Base-by-base conservation (phyloP, 2,329 filamentous ascomycete genomes). In the Cercospora zeae-maydis region DNA sequence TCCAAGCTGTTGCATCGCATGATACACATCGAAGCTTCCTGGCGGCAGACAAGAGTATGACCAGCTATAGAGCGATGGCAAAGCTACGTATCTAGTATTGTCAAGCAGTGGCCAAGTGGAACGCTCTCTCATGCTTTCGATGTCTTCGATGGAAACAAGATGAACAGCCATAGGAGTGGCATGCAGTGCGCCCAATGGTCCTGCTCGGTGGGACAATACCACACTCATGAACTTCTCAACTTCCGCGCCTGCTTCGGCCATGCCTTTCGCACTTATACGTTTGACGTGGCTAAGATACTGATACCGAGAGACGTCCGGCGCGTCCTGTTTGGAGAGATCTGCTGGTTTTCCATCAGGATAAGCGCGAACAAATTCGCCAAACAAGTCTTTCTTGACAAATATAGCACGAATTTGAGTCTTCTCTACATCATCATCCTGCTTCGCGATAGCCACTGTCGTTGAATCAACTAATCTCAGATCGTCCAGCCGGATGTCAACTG, bases 1-100 rank as follows among this genome's bases (percentile, higher is more conserved):
- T 7, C 34, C 60, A 21, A 57, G 37, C 1, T 11, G 19, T 3
- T 30, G 37, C 53, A 62, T 62, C 6, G 60, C 52, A 34, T 62
- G 42, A 6, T 51, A 30, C 27, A 62, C 58, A 37, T 58, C 58
- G 39, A 58, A 42, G 9, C 24, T 39, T 11, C 42, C 19, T 11
- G 53, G 53, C 6, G 60, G 60, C 9, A 51, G 16, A n/a, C 47
- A 51, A 2, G 30, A 9, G 30, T 51, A 51, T 2, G 47, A 30
- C 47, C 47, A 51, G 13, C 21, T 10, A 10, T 51, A 21, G 14
- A 51, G 47, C 27, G 47, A 51, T 2, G 30, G 27, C 47, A 51
- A 14, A 10, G 47, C 47, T 10, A 51, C 47, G 21, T 21, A 51
- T 1, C n/a, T 51, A 7, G 21, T 51, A 31, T n/a, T n/a, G 2